Conservation (phyloP, 1,284 basidiomycete genomes). For the Apiotrichum gamsii region DNA sequence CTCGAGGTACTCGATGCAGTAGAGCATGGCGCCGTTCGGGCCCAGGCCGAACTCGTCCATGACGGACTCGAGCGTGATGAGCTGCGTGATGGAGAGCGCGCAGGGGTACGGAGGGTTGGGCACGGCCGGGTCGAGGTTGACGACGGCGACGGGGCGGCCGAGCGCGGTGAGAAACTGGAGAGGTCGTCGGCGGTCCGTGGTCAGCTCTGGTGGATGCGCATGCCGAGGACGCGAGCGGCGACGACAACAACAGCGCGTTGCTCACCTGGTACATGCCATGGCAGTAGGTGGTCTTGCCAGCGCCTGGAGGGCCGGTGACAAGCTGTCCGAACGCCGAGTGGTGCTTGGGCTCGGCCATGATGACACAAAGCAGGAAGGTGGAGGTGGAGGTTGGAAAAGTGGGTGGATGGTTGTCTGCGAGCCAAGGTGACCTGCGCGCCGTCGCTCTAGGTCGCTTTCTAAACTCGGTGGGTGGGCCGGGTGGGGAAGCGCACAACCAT, state of each 20-base stretch:
- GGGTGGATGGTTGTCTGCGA: neutral
- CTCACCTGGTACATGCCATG: conserved; percentile 75
- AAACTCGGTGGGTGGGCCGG: neutral
- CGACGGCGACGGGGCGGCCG: conserved; percentile 73
- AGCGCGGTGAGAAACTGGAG: conserved; percentile 74
- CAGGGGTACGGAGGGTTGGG: conserved; percentile 83
- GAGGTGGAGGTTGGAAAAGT: neutral
- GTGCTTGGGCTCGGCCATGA: conserved; percentile 21
- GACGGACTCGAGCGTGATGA: conserved; percentile 82
- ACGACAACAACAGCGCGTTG: neutral
- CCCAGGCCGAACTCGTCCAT: conserved; percentile 83
- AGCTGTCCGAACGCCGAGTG: conserved; percentile 48
- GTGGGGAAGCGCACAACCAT: conserved; percentile 4
- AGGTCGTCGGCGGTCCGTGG: neutral
- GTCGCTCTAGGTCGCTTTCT: no score
- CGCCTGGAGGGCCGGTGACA: conserved; percentile 86
- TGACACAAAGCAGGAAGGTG: conserved; percentile 26
- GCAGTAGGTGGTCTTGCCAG: conserved; percentile 91
- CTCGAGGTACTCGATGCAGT: conserved; percentile 96
- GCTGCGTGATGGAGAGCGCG: conserved; percentile 72
- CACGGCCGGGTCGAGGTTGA: conserved; percentile 96
- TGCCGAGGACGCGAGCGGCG: neutral
- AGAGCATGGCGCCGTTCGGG: conserved; percentile 95
- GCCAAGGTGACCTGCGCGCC: no score
- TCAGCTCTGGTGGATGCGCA: no score